Evolutionary conservation across 805 yeast species (phyloP).

Genomic region (Ogataea nakhonphanomensis): DNA sequence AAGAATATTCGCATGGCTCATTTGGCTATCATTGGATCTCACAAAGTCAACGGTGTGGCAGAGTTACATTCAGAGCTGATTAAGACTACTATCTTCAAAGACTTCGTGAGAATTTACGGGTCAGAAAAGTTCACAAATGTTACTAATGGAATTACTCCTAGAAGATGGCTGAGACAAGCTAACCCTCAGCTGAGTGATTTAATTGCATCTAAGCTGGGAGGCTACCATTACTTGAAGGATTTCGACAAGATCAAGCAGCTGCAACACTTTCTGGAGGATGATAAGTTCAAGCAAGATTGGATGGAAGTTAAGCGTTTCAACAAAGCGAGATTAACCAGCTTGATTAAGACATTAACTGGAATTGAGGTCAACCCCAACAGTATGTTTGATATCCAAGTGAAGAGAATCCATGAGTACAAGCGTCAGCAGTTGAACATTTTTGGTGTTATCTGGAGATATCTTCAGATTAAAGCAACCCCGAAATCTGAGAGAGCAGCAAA

Average conservation of each 20-base stretch:
- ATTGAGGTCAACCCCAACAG: slow-evolving; percentile 68
- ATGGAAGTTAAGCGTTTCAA: slow-evolving; percentile 63
- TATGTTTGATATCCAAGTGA: slow-evolving; percentile 87
- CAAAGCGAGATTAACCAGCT: slow-evolving; percentile 61
- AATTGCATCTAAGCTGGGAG: slow-evolving; percentile 68
- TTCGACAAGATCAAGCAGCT: slow-evolving; percentile 64
- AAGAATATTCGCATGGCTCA: slow-evolving; percentile 91
- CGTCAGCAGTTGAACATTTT: slow-evolving; percentile 92
- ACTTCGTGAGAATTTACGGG: slow-evolving; percentile 82
- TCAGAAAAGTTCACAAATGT: slow-evolving; percentile 82
- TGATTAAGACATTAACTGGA: slow-evolving; percentile 60
- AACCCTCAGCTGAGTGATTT: slow-evolving; percentile 77
- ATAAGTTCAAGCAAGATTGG: slow-evolving; percentile 68
- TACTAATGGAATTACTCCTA: slow-evolving; percentile 92
- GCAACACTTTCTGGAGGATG: slow-evolving; percentile 65
- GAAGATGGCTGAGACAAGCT: slow-evolving; percentile 95
- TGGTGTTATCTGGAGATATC: slow-evolving; percentile 81
- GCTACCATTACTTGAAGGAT: slow-evolving; percentile 65
- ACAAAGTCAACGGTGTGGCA: slow-evolving; percentile 93
- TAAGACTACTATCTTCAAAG: slow-evolving; percentile 84
- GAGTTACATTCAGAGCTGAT: slow-evolving; percentile 90
- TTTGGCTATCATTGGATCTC: slow-evolving; percentile 88
- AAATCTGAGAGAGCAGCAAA: slow-evolving; percentile 56
- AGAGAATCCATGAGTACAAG: slow-evolving; percentile 93
- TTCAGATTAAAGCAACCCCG: slow-evolving; percentile 67